A percentile compares a stretch with the other conserved stretches of the same genome.
These are phyloP conservation scores for Geotrichum histeridarum DNA, from an alignment of 1,139 yeast genomes.

Conservation along the genomic window DNA sequence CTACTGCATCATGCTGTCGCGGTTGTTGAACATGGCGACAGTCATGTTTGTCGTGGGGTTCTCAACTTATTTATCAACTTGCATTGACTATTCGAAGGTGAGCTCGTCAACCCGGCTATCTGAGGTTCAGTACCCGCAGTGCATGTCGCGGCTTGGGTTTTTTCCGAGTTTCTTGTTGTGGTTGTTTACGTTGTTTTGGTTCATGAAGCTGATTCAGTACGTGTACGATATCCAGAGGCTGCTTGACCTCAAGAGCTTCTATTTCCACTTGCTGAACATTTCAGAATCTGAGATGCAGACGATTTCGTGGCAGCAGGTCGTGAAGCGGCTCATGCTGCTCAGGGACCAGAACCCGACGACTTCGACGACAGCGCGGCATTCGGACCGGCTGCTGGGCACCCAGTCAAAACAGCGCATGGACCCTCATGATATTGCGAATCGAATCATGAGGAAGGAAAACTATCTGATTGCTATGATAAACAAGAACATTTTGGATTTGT, in stretches of 20 bases:
- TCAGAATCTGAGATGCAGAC: conserved; percentile 83
- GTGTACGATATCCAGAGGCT: conserved; percentile 46
- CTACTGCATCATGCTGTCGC: conserved; percentile 62
- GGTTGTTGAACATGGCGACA: conserved; percentile 61
- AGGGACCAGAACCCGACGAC: conserved; percentile 77
- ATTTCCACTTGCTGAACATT: conserved; percentile 60
- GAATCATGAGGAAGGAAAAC: conserved; percentile 93
- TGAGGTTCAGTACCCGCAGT: conserved; percentile 57
- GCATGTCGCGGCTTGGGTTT: conserved; percentile 49
- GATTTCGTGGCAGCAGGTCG: conserved; percentile 86
- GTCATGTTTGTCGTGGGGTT: conserved; percentile 72
- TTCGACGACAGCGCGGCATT: conserved; percentile 36
- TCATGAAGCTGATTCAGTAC: conserved; percentile 56
- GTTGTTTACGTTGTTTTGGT: conserved; percentile 55
- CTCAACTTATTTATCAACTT: conserved; percentile 74
- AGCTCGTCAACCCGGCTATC: conserved; percentile 38
- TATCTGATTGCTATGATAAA: conserved; percentile 86
- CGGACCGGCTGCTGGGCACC: conserved; percentile 48
- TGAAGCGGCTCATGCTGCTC: conserved; percentile 66
- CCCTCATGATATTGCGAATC: conserved; percentile 90
- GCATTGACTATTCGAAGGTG: conserved; percentile 62
- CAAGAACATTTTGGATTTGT: conserved; percentile 64
- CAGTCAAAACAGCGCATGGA: conserved; percentile 68
- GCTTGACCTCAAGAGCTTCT: conserved; percentile 61
- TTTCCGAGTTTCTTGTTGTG: conserved; percentile 54